These are phyloP conservation scores for Ophiostoma montium DNA, from an alignment of 2,329 filamentous ascomycete genomes.

Conservation along the genomic window DNA sequence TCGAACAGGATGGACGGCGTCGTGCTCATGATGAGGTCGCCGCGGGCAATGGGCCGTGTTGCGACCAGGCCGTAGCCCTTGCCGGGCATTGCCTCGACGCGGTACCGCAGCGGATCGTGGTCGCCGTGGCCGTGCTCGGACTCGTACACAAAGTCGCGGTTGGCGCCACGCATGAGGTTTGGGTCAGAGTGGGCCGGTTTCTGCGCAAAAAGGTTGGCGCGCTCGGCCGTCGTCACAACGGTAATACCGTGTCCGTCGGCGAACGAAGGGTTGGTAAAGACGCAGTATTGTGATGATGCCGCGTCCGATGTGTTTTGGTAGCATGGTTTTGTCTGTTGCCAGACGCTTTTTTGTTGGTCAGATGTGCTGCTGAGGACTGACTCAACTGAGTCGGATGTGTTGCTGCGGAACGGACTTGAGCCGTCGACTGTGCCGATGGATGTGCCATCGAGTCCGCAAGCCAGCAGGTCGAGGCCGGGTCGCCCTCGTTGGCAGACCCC, in stretches of 20 bases:
- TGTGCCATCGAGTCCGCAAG: no score
- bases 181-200: constrained; percentile 19
- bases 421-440: no score
- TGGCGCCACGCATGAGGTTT: constrained; percentile 14
- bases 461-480: no score
- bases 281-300: constrained; percentile 18
- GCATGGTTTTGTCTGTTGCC: constrained; percentile 18
- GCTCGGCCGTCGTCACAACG: constrained; percentile 22
- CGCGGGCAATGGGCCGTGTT: constrained; percentile 20
- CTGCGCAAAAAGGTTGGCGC: constrained; percentile 19
- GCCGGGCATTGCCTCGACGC: constrained; percentile 23
- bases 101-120: constrained; percentile 13
- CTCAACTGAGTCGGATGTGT: no score
- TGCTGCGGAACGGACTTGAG: no score
- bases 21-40: constrained; percentile 25
- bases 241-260: constrained; percentile 25
- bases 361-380: background rate
- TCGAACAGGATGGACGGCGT: constrained; percentile 26
- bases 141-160: constrained; percentile 17
- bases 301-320: constrained; percentile 12
- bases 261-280: constrained; percentile 22
- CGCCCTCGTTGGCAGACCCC: no score
- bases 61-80: constrained; percentile 27
- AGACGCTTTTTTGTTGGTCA: constrained; percentile 7
- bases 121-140: constrained; percentile 6